Percentiles rank a stretch among this genome's conserved stretches.
These are phyloP conservation scores for Pseudohalonectria lignicola DNA, from an alignment of 2,329 filamentous ascomycete species.

Conservation along the genomic window DNA sequence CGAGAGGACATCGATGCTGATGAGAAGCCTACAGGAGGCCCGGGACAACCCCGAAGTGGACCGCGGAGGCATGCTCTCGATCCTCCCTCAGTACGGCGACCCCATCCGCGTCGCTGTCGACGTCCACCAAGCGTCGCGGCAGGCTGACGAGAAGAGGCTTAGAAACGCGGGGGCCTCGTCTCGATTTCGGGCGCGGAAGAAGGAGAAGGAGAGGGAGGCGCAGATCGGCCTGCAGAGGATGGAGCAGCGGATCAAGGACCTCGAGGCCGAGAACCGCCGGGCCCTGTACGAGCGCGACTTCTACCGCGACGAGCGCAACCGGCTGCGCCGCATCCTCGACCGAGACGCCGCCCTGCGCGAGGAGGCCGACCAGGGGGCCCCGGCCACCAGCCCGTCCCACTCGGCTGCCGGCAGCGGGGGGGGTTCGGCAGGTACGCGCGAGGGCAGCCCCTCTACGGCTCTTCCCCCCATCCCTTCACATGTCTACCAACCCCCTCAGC, in stretches of 20 bases:
- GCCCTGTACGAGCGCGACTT: conserved; percentile 49
- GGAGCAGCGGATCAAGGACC: conserved; percentile 51
- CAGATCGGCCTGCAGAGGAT: conserved; percentile 57
- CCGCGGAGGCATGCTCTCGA: conserved; percentile 9
- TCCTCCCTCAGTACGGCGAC: conserved; percentile 24
- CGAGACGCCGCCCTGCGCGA: conserved; percentile 46
- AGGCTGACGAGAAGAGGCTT: conserved; percentile 76
- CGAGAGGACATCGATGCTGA: neutral
- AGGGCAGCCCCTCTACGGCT: conserved; percentile 28
- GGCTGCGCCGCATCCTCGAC: conserved; percentile 54
- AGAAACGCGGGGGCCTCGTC: conserved; percentile 80
- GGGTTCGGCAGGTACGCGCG: conserved; percentile 19
- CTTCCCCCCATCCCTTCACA: too few relatives aligned
- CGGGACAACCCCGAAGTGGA: conserved; percentile 5
- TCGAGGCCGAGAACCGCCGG: conserved; percentile 25
- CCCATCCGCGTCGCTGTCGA: conserved; percentile 58
- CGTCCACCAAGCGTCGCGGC: conserved; percentile 68
- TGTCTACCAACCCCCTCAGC: conserved; percentile 6
- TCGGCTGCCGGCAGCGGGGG: conserved; percentile 14
- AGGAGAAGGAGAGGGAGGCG: conserved; percentile 70
- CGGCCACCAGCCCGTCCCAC: conserved; percentile 18
- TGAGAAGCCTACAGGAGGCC: neutral
- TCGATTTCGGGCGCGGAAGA: conserved; percentile 69
- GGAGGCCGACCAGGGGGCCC: conserved; percentile 40
- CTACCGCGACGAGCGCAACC: conserved; percentile 62